A percentile compares a stretch with the other conserved stretches of the same genome.
These are phyloP conservation scores for Aspergillus ellipticus DNA, from an alignment of 495 filamentous ascomycete species.

Conservation along the genomic window DNA sequence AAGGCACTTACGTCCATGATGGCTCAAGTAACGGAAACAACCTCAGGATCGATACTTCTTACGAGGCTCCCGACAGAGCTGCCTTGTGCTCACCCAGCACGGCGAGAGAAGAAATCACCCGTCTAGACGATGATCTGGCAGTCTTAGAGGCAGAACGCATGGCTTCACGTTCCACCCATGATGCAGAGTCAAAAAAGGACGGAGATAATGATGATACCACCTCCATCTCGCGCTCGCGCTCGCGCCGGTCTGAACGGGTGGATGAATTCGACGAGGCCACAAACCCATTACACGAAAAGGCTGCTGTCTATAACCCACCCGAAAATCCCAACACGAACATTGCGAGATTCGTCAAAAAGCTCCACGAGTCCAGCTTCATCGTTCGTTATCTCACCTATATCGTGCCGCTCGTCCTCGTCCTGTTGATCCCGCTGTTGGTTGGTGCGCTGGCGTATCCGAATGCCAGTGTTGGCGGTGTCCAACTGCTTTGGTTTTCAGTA, in stretches of 20 bases:
- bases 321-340: slow-evolving; percentile 61
- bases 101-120: slow-evolving; percentile 62
- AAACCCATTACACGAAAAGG: slow-evolving; percentile 69
- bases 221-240: slow-evolving; percentile 50
- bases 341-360: slow-evolving; percentile 57
- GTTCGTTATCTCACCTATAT: slow-evolving; percentile 88
- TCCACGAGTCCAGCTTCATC: slow-evolving; percentile 73
- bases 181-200: slow-evolving; percentile 30
- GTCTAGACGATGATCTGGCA: slow-evolving; percentile 80
- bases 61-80: slow-evolving; percentile 23
- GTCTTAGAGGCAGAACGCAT: slow-evolving; percentile 78
- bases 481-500: slow-evolving; percentile 85
- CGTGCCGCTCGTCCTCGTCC: slow-evolving; percentile 64
- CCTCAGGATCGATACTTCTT: slow-evolving; percentile 34
- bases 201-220: slow-evolving; percentile 30
- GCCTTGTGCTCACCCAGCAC: slow-evolving; percentile 46
- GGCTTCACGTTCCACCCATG: slow-evolving; percentile 54
- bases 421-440: slow-evolving; percentile 79
- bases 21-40: slow-evolving; percentile 22
- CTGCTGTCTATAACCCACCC: slow-evolving; percentile 64
- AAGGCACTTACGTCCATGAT: slow-evolving; percentile 36
- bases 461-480: slow-evolving; percentile 70
- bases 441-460: slow-evolving; percentile 62
- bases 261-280: slow-evolving; percentile 82
- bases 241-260: slow-evolving; percentile 52